Conservation (phyloP, 2,329 filamentous ascomycete genomes). For the Fusarium sp. region DNA sequence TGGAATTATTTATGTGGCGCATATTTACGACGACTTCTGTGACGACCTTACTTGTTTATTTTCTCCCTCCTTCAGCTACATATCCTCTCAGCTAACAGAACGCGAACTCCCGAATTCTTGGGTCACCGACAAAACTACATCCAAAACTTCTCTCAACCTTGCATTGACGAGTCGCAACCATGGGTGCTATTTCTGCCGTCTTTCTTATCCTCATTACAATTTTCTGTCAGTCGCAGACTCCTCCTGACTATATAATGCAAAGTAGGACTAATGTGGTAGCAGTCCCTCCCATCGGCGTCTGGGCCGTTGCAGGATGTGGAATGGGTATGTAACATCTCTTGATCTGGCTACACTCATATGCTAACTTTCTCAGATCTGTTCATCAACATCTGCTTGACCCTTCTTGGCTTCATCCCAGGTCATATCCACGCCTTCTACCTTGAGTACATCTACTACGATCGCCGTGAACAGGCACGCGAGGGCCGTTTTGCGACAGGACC, state of each 20-base stretch:
- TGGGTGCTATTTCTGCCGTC: conserved; percentile 60
- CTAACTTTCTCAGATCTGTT: conserved; percentile 59
- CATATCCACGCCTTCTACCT: conserved; percentile 84
- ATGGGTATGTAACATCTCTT: conserved; percentile 49
- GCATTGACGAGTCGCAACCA: conserved; percentile 45
- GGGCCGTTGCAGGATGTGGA: conserved; percentile 71
- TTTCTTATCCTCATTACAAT: conserved; percentile 63
- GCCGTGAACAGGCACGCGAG: conserved; percentile 68
- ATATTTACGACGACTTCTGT: conserved; percentile 1
- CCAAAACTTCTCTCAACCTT: not conserved
- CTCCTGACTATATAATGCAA: not conserved
- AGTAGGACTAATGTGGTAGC: conserved; percentile 32
- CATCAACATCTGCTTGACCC: conserved; percentile 73
- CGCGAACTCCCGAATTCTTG: not conserved
- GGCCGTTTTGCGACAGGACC: conserved; percentile 63
- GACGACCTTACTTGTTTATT: not conserved
- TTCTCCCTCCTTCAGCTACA: not conserved
- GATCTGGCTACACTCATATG: not conserved
- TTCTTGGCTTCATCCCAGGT: conserved; percentile 78
- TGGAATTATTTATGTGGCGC: conserved; percentile 9
- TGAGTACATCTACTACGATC: conserved; percentile 84
- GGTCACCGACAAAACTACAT: not conserved
- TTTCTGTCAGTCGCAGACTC: conserved; percentile 53
- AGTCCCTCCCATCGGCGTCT: conserved; percentile 75
- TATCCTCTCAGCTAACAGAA: not conserved